phyloP scores from a whole-genome alignment of 23 red algal genomes.

The Gracilaria caudata region DNA sequence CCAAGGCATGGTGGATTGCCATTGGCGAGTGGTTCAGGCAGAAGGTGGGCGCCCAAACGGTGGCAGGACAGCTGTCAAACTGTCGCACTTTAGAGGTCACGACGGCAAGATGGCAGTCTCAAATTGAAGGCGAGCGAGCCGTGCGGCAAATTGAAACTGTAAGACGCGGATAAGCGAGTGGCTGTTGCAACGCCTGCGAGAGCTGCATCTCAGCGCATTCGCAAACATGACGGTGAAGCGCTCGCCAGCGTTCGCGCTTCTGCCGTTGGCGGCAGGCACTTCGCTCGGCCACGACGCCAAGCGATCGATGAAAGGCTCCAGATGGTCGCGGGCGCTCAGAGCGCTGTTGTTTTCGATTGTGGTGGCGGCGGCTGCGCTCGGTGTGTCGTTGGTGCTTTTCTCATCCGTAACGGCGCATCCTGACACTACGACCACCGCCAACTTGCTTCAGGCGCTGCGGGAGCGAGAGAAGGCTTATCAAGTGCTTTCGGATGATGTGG shows the following conservation, averaged over 20 bases:
- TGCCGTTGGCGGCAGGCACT: background rate
- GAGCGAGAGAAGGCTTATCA: slow-evolving; percentile 18
- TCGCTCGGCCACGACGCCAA: background rate
- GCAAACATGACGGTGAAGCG: background rate
- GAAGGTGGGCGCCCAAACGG: too few species aligned
- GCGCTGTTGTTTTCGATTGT: slow-evolving; percentile 19
- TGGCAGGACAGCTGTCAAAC: too few species aligned
- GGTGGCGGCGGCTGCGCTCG: background rate
- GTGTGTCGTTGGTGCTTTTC: background rate
- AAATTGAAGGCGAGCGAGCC: background rate
- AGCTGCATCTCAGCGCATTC: background rate
- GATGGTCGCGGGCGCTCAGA: background rate
- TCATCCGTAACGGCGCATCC: slow-evolving; percentile 3
- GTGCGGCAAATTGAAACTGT: background rate
- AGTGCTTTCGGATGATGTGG: slow-evolving; percentile 48
- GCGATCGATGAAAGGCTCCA: slow-evolving; percentile 20
- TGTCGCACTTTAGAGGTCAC: background rate
- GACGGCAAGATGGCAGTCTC: background rate
- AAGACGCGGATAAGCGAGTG: background rate
- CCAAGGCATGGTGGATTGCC: too few species aligned
- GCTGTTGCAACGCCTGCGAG: background rate
- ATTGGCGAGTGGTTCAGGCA: too few species aligned
- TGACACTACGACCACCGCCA: slow-evolving; percentile 37
- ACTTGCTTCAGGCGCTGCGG: slow-evolving; percentile 29
- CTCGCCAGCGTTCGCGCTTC: background rate